Base-by-base conservation (phyloP, 2,329 filamentous ascomycete species). In the Pezicula carpinea region DNA sequence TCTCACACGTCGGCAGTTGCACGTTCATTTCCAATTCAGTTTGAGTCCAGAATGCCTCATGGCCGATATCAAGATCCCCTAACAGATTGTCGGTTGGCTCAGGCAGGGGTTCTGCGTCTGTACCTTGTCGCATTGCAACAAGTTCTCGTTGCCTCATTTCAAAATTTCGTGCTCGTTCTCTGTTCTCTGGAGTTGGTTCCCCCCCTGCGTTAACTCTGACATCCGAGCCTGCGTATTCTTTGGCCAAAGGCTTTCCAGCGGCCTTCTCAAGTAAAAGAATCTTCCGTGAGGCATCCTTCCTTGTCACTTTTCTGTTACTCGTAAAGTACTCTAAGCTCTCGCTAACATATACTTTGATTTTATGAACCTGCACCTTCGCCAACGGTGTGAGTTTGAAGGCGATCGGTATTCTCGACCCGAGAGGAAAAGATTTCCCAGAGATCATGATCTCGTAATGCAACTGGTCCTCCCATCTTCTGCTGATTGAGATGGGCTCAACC, bases 1-100 rank as follows among this genome's bases (percentile, higher is more conserved):
- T 74, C 52, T 81, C 75, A 58, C 85, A 89, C 56, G 80, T 87
- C 15, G 85, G 85, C 22, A 89, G 65, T 64, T 87, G 83, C 35
- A 87, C 83, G 50, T 77, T 84, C 67, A 88, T 85, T 58, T 88
- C 85, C 78, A 88, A 85, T 59, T 88, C 85, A 0, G 85, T 88
- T 13, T 83, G 82, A 53, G 84, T 72, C 46, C 77, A 80, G 14
- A 71, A 69, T 23, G 52, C 46, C 48, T 85, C 79, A 32, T 75
- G 73, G 4, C 76, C 73, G 4, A 87, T 70, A 19, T 64, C 61
- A 34, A 66, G 51, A 60, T 85, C 77, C 13, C 85, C 85, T 31
- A 89, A 68, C 23, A 88, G 66, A 56, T 86, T 88, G 1, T 68
- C 76, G 74, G 19, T 71, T 66, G 55, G 50, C 17, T 57, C 54